phyloP scores from a whole-genome alignment of 75 land plant species.

The Picea sitchensis region DNA sequence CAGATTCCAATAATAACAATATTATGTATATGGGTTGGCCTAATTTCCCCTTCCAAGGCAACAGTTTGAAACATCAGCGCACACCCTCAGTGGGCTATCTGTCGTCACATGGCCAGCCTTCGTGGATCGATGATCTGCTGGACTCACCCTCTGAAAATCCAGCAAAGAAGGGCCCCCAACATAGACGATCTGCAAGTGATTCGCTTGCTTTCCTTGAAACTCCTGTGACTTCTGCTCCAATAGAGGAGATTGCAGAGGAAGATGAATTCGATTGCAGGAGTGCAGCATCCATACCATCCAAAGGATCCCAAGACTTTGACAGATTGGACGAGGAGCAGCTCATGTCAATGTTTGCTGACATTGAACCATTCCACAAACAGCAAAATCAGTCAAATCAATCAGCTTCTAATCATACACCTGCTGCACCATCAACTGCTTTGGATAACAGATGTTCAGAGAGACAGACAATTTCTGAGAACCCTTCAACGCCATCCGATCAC shows the following conservation, averaged over 20 bases:
- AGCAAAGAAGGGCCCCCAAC: slow-evolving; percentile 40
- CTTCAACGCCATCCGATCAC: slow-evolving; percentile 71
- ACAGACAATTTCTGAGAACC: slow-evolving; percentile 22
- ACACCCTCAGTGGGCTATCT: slow-evolving; percentile 9
- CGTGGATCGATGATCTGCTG: slow-evolving; percentile 62
- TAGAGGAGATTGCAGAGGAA: slow-evolving; percentile 29
- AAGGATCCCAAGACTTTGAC: slow-evolving; percentile 29
- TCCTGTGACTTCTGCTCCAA: slow-evolving; percentile 15
- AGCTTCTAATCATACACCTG: not conserved
- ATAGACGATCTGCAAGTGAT: slow-evolving; percentile 86
- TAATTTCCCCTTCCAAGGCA: slow-evolving; percentile 6
- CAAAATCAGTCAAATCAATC: slow-evolving; percentile 11
- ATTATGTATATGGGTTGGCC: slow-evolving; percentile 7
- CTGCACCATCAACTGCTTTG: slow-evolving; percentile 8
- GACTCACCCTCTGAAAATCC: slow-evolving; percentile 38
- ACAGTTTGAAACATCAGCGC: slow-evolving; percentile 10
- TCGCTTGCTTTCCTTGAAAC: slow-evolving; percentile 75
- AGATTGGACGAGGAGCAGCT: slow-evolving; percentile 82
- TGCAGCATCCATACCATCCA: slow-evolving; percentile 15
- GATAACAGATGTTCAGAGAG: slow-evolving; percentile 32
- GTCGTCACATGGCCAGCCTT: slow-evolving; percentile 14
- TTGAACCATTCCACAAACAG: slow-evolving; percentile 27
- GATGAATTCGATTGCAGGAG: slow-evolving; percentile 19
- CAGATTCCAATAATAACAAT: not conserved
- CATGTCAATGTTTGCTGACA: slow-evolving; percentile 79